Evolutionary conservation across 2,329 filamentous ascomycete species (phyloP), one percentile per base, ranked within the genome.

Genomic region (Phialemoniopsis sp.): DNA sequence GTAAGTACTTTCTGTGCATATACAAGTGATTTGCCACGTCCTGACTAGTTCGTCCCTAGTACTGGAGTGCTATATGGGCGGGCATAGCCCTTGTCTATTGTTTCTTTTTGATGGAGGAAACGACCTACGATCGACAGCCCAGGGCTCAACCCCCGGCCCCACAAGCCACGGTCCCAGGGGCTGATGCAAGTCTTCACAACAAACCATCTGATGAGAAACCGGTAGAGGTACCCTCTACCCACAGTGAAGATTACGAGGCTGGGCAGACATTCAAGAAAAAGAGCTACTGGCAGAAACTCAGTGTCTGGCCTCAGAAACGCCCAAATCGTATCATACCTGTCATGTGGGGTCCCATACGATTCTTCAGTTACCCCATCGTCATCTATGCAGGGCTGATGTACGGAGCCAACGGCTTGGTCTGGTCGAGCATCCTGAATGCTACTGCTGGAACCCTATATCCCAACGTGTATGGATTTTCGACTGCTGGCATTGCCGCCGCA

Each of bases 41-140:
- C n/a, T n/a, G n/a, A n/a, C n/a, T n/a, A n/a, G n/a, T n/a, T 60
- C 13, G 40, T 63, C 3, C 43, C 49, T 48, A 50, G 45, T 49
- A 42, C 38, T 53, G 49, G 47, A 50, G 45, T n/a, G 51, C 54
- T 13, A 61, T 62, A 9, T 58, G 50, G 17, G 49, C 49, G 29
- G 56, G 41, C 2, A 42, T 56, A 8, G 51, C 46, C 5, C 50
- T 59, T n/a, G 36, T 62, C 4, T 51, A 51, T 35, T 54, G 55
- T 15, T 76, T 78, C 54, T 60, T 78, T 36, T 62, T 77, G 38
- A 73, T 76, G 37, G 73, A 78, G 47, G 75, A 79, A 52, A 73
- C 72, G 4, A 63, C 64, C 19, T 78, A 76, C 45, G 53, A 65
- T 29, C 46, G 46, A 21, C 34, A 38, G 21, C 41, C 37, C 16